Evolutionary conservation across 1,284 basidiomycete species (phyloP), one percentile per base, ranked within the genome.

Genomic region (Puccinia horiana): DNA sequence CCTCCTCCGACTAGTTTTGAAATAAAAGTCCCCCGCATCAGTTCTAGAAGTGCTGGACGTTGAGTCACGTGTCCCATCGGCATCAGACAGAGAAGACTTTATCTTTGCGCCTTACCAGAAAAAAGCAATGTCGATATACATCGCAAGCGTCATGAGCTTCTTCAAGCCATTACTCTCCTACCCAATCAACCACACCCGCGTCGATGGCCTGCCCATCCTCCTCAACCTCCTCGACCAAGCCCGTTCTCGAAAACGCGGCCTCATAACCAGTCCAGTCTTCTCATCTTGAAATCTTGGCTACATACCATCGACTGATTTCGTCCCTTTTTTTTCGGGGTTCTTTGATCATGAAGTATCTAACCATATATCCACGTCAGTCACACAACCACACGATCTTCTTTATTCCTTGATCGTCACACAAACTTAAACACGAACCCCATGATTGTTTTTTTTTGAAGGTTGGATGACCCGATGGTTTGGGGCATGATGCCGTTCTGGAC

Each of bases 381-480:
- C n/a, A n/a, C n/a, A n/a, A n/a, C n/a, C n/a, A n/a, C n/a, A n/a
- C n/a, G n/a, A n/a, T n/a, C n/a, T n/a, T n/a, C n/a, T n/a, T n/a
- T n/a, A n/a, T n/a, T n/a, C n/a, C n/a, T n/a, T n/a, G n/a, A n/a
- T n/a, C n/a, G 32, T 54, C 32, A 18, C 18, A 14, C 37, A n/a
- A 2, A 40, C 3, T 35, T 65, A 18, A n/a, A 70, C 69, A 47
- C 32, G 35, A 14, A 29, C 20, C 73, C 12, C 16, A 20, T 29
- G 70, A 73, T 73, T 26, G 5, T 16, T 73, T 73, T 47, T 32
- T 56, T 40, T 1, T 20, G 8, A 65, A 85, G 85, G 6, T 81
- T 85, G 37, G 86, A 86, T 70, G 86, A 86, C 84, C 92, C 92
- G 20, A 85, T 94, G 81, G 89, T 90, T n/a, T 96, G 94, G 94